Conservation (phyloP, 441 rosid genomes). For the Aquilaria agallochum region DNA sequence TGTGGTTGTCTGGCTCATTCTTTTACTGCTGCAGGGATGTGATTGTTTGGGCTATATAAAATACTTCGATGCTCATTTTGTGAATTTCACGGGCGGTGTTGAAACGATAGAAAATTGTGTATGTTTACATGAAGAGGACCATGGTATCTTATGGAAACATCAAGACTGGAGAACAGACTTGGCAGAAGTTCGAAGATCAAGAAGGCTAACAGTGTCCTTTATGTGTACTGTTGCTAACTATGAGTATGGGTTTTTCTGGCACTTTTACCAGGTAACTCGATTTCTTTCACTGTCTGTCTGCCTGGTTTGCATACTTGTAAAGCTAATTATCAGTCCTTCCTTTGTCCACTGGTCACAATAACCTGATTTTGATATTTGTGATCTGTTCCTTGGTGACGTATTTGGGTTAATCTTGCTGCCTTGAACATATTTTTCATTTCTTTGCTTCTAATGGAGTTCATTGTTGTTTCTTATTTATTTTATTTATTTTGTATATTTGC, state of each 20-base stretch:
- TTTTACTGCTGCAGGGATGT: slow-evolving; percentile 33
- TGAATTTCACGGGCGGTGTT: slow-evolving; percentile 46
- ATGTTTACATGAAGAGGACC: slow-evolving; percentile 51
- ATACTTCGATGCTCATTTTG: slow-evolving; percentile 48
- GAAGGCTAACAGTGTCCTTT: slow-evolving; percentile 41
- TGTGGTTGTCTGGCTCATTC: background rate
- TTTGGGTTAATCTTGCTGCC: background rate
- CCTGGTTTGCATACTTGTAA: background rate
- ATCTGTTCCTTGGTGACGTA: too few relatives aligned
- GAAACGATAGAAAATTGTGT: slow-evolving; percentile 50
- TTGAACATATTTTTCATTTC: too few relatives aligned
- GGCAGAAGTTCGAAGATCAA: slow-evolving; percentile 47
- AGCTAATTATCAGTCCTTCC: background rate
- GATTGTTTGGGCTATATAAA: slow-evolving; percentile 48
- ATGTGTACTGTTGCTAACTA: slow-evolving; percentile 52
- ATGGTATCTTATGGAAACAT: slow-evolving; percentile 55
- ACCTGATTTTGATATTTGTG: too few relatives aligned
- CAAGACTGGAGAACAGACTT: slow-evolving; percentile 61
- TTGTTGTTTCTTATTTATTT: background rate
- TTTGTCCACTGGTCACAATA: background rate
- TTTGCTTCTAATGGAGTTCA: background rate
- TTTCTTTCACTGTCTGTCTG: slow-evolving; percentile 7
- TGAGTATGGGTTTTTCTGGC: slow-evolving; percentile 53
- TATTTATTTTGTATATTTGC: background rate
- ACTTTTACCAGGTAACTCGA: slow-evolving; percentile 44